Evolutionary conservation across 2,329 filamentous ascomycete species (phyloP).

Genomic region (Colletotrichum sp.): DNA sequence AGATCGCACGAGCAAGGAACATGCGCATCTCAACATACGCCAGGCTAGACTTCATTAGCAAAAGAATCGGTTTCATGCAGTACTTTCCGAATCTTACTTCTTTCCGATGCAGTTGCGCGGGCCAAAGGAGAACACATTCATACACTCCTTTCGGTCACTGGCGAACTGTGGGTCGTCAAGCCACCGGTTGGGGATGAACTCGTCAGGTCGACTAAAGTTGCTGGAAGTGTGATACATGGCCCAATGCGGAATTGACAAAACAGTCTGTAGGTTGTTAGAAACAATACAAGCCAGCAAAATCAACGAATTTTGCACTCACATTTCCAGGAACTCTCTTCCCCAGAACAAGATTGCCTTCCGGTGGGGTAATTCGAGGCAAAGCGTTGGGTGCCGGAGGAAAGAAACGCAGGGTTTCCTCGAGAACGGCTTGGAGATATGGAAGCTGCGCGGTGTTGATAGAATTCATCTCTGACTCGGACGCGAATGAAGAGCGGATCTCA

Average conservation of each 20-base stretch:
- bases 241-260: background rate
- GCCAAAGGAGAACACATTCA: constrained; percentile 53
- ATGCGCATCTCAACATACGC: background rate
- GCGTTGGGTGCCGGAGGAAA: background rate
- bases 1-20: background rate
- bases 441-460: constrained; percentile 23
- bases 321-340: background rate
- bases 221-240: background rate
- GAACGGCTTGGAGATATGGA: constrained; percentile 40
- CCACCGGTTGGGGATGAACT: background rate
- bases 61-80: background rate
- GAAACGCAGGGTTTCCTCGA: constrained; percentile 47
- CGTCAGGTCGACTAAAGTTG: background rate
- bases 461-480: constrained; percentile 28
- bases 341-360: background rate
- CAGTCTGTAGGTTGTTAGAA: background rate
- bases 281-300: no score
- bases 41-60: background rate
- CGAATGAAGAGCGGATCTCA: constrained; percentile 45
- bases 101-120: constrained; percentile 55
- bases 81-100: constrained; percentile 41
- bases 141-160: constrained; percentile 41
- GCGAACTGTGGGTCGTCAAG: background rate
- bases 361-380: background rate
- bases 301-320: background rate